Conservation (phyloP, 371 early-diverging fungal species). For the Mucor ambiguus region DNA sequence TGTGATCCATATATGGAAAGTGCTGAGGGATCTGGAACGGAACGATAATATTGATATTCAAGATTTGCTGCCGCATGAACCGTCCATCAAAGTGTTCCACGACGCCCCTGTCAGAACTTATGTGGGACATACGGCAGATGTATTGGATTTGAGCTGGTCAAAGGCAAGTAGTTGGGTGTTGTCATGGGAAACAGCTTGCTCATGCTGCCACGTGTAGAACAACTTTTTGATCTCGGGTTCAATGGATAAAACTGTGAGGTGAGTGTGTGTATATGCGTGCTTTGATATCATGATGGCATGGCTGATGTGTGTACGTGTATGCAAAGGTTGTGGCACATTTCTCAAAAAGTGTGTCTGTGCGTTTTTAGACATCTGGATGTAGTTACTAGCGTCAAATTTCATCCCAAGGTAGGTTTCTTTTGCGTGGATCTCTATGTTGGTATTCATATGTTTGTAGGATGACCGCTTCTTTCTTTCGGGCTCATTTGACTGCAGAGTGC, state of each 20-base stretch:
- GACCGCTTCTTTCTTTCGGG: conserved; percentile 83
- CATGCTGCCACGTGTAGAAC: conserved; percentile 35
- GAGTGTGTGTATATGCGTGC: background rate
- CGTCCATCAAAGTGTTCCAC: conserved; percentile 60
- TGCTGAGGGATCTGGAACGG: conserved; percentile 37
- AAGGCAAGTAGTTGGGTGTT: conserved; percentile 36
- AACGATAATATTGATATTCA: conserved; percentile 29
- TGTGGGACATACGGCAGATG: conserved; percentile 69
- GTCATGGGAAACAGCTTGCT: background rate
- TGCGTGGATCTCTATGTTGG: no score
- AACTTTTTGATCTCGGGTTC: conserved; percentile 83
- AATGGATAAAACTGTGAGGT: conserved; percentile 80
- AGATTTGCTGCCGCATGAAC: conserved; percentile 25
- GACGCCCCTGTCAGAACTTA: conserved; percentile 68
- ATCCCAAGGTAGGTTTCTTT: conserved; percentile 58
- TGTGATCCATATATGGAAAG: conserved; percentile 73
- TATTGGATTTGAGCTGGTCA: conserved; percentile 88
- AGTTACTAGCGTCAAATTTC: conserved; percentile 82
- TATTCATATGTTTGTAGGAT: conserved; percentile 42
- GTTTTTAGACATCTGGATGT: conserved; percentile 77
- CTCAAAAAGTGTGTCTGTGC: conserved; percentile 72
- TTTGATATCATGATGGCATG: background rate
- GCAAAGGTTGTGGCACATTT: conserved; percentile 81
- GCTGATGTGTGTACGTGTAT: background rate
- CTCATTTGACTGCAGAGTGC: conserved; percentile 78